phyloP scores from a whole-genome alignment of 306 rosid species.

The Glycyrrhiza uralensis region DNA sequence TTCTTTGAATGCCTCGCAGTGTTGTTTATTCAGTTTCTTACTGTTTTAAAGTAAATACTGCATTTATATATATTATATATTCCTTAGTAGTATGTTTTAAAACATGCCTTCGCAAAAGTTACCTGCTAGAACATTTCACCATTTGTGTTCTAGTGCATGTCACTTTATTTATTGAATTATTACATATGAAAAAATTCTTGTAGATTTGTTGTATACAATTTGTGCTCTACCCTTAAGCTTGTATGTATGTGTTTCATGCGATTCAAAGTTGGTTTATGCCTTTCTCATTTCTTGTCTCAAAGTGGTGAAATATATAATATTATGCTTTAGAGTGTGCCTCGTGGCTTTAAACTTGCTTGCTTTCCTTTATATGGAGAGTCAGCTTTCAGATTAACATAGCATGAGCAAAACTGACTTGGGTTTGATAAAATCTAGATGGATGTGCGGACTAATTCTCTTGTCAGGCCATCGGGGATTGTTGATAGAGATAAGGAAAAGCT shows the following conservation, averaged over 20 bases:
- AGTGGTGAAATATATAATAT: not conserved
- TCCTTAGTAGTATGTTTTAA: constrained; percentile 18
- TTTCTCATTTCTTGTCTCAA: constrained; percentile 10
- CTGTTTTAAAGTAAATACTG: constrained; percentile 11
- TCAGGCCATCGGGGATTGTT: constrained; percentile 68
- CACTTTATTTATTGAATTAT: not conserved
- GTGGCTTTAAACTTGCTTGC: constrained; percentile 8
- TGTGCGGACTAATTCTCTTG: constrained; percentile 68
- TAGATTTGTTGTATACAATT: not conserved
- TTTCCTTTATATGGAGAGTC: constrained; percentile 20
- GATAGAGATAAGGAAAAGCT: constrained; percentile 88
- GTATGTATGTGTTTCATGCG: constrained; percentile 17
- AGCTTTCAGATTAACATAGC: constrained; percentile 19
- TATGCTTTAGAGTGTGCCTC: not conserved
- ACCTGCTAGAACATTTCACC: constrained; percentile 3
- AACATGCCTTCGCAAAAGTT: constrained; percentile 27
- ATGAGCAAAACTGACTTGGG: constrained; percentile 30
- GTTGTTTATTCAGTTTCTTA: constrained; percentile 23
- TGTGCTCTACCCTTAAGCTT: constrained; percentile 10
- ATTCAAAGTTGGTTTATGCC: constrained; percentile 10
- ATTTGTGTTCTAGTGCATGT: not conserved
- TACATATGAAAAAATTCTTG: not conserved
- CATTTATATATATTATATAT: not conserved
- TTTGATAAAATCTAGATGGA: constrained; percentile 62
- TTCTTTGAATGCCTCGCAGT: constrained; percentile 2